Percentiles rank a stretch among this genome's conserved stretches.
Conservation (phyloP, 306 rosid species). For the Inga oerstediana region DNA sequence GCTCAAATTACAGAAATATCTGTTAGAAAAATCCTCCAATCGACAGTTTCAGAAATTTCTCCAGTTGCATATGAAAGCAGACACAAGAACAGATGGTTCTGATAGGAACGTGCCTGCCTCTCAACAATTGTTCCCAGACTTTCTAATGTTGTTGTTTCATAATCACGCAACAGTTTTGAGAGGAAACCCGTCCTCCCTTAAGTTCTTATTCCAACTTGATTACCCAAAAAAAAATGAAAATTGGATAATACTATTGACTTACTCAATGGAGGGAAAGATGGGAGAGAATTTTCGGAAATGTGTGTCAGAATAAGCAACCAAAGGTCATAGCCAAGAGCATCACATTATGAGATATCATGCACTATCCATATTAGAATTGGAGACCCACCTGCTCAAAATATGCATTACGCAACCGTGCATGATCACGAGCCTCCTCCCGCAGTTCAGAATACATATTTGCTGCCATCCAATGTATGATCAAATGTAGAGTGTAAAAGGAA, state of each 20-base stretch:
- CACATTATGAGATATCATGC: constrained; percentile 14
- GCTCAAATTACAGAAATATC: constrained; percentile 21
- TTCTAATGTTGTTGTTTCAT: constrained; percentile 6
- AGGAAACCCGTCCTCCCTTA: not conserved
- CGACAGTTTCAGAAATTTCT: constrained; percentile 24
- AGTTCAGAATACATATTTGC: constrained; percentile 89
- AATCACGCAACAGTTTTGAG: constrained; percentile 8
- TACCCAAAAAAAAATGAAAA: not conserved
- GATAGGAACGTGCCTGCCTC: constrained; percentile 32
- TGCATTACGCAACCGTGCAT: constrained; percentile 92
- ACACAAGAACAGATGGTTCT: constrained; percentile 13
- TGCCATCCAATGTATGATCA: constrained; percentile 69
- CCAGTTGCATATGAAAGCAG: constrained; percentile 2
- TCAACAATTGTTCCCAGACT: constrained; percentile 29
- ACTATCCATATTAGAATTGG: constrained; percentile 20
- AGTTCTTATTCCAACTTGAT: constrained; percentile 7
- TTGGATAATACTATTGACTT: not conserved
- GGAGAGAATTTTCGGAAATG: not conserved
- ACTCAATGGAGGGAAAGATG: not conserved
- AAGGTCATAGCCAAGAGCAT: constrained; percentile 7
- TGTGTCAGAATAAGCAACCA: not conserved
- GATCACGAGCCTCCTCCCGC: constrained; percentile 98
- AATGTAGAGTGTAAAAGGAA: constrained; percentile 40
- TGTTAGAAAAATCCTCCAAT: constrained; percentile 16
- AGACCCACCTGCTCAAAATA: constrained; percentile 90